A percentile compares a stretch with the other conserved stretches of the same genome.
phyloP scores from a whole-genome alignment of 2,329 filamentous ascomycete genomes.

The Biscogniauxia sp. region DNA sequence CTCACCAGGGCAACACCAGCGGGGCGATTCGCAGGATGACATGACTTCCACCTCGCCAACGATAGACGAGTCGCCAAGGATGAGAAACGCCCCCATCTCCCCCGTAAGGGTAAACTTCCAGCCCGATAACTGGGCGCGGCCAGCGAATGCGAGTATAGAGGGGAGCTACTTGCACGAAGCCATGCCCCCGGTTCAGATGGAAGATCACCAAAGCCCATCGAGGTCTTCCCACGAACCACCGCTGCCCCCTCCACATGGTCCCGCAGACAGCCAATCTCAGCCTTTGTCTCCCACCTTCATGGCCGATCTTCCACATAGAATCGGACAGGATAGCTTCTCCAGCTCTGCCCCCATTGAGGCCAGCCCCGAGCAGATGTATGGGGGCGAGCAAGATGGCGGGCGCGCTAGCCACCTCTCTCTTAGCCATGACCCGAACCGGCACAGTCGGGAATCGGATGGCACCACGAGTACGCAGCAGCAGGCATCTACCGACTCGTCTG shows the following conservation, averaged over 20 bases:
- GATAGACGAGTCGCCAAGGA: slow-evolving; percentile 37
- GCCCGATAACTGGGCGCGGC: slow-evolving; percentile 50
- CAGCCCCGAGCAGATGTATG: slow-evolving; percentile 15
- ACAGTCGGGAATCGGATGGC: slow-evolving; percentile 53
- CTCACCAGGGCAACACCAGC: slow-evolving; percentile 35
- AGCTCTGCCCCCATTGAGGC: slow-evolving; percentile 15
- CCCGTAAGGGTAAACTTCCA: slow-evolving; percentile 56
- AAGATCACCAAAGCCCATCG: slow-evolving; percentile 29
- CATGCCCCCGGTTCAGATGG: slow-evolving; percentile 2
- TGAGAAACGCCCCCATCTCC: slow-evolving; percentile 53
- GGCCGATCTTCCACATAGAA: slow-evolving; percentile 22
- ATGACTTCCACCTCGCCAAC: slow-evolving; percentile 26
- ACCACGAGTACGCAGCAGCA: slow-evolving; percentile 50
- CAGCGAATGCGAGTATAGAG: slow-evolving; percentile 54
- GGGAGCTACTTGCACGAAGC: slow-evolving; percentile 29
- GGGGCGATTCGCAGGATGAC: slow-evolving; percentile 28
- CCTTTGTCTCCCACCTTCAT: slow-evolving; percentile 17
- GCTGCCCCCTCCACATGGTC: slow-evolving; percentile 38
- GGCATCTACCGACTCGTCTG: slow-evolving; percentile 50
- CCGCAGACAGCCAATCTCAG: slow-evolving; percentile 19
- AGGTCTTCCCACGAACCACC: slow-evolving; percentile 35
- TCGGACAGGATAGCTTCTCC: slow-evolving; percentile 18
- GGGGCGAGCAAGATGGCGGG: slow-evolving; percentile 16
- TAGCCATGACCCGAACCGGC: slow-evolving; percentile 38
- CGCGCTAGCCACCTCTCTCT: slow-evolving; percentile 19